These are phyloP conservation scores for Isoetes taiwanensis DNA, from an alignment of 75 land plant genomes.

Conservation along the genomic window DNA sequence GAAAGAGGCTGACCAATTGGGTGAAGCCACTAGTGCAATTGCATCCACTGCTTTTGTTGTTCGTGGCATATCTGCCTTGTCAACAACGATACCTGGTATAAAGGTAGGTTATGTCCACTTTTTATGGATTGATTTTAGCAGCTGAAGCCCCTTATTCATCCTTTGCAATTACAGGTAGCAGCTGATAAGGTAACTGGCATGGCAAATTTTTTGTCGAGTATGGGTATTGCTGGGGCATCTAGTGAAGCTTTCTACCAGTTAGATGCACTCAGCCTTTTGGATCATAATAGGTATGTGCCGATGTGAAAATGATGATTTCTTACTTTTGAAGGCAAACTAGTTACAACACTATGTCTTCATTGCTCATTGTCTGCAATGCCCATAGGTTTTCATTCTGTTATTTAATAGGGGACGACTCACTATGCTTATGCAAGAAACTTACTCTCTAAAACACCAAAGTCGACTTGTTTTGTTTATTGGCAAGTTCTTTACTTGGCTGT, in stretches of 20 bases:
- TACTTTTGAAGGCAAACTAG: too few species aligned
- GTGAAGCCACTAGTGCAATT: conserved; percentile 34
- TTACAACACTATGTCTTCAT: too few species aligned
- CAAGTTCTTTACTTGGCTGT: too few species aligned
- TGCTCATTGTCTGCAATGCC: too few species aligned
- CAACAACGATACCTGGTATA: conserved; percentile 36
- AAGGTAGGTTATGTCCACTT: conserved; percentile 10
- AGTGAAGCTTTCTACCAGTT: conserved; percentile 47
- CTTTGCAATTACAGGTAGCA: not conserved
- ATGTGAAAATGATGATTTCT: too few species aligned
- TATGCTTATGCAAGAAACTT: too few species aligned
- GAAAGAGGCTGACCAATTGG: conserved; percentile 28
- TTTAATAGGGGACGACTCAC: not conserved
- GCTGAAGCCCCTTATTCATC: not conserved
- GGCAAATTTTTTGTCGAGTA: conserved; percentile 57
- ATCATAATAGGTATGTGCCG: conserved; percentile 49
- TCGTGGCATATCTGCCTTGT: conserved; percentile 42
- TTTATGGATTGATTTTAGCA: not conserved
- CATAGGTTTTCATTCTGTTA: conserved; percentile 3
- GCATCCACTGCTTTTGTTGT: conserved; percentile 48
- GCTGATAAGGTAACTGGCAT: conserved; percentile 52
- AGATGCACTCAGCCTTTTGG: conserved; percentile 44
- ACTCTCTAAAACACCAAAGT: too few species aligned
- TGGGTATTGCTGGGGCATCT: conserved; percentile 48
- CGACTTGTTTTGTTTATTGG: too few species aligned